Evolutionary conservation across 306 rosid genomes (phyloP), one percentile per base, ranked within the genome.

Genomic region (Pterocarpus macrocarpus): DNA sequence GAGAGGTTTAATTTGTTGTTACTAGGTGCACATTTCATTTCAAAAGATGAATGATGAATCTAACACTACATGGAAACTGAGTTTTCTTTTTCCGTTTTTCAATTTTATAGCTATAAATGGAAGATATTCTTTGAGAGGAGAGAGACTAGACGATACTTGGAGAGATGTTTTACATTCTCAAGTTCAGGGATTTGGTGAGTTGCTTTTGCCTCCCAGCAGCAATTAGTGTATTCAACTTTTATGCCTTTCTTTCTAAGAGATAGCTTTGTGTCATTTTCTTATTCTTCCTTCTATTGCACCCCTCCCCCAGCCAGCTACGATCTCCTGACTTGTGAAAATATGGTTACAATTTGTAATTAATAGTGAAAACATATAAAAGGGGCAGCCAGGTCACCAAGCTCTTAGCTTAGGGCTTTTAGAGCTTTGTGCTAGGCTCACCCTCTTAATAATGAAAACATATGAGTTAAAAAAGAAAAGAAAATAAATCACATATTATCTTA

Each of bases 151-250:
- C 84, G 91, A 7, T 93, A 93, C 81, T 83, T 93, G 3, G 97
- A 93, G 97, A 93, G 87, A 90, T 93, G 97, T 90, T 91, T 81
- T 88, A 91, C 92, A 87, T 86, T 75, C 92, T 91, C 61, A 90
- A 91, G 84, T 93, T 88, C 83, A 87, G 95, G 63, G 83, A 81
- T 79, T 73, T 93, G 92, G 96, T 91, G 64, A 86, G 88, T 85
- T 50, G 55, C 38, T 8, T 4, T 82, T 61, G 17, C 41, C 53
- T 47, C 32, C 8, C 14, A 9, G 10, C 61, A 57, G 67, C 16
- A 4, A 10, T 79, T 43, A 43, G 15, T 41, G 61, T 44, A 16
- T 45, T 67, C 9, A 68, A 67, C 38, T 44, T 44, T 68, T 69
- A 28, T 30, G 52, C 34, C 50, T 8, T 66, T 38, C 53, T 1